Evolutionary conservation across 2,329 filamentous ascomycete species (phyloP).

Genomic region (Neonectria punicea): DNA sequence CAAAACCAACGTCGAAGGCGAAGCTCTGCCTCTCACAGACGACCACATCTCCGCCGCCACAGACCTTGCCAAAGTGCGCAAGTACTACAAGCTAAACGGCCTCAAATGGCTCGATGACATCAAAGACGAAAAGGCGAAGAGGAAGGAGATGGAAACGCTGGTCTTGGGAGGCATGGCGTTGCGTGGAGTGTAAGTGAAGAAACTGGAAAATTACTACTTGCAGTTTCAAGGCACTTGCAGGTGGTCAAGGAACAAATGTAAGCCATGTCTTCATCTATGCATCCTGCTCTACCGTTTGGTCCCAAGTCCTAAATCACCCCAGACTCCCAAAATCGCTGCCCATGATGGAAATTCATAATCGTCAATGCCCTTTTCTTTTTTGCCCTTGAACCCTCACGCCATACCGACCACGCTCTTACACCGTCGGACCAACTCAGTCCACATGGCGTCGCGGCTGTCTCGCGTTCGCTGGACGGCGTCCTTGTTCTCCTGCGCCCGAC

Average conservation of each 20-base stretch:
- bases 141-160: conserved; percentile 72
- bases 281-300: conserved; percentile 38
- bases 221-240: not conserved
- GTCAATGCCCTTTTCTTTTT: conserved; percentile 29
- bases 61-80: conserved; percentile 77
- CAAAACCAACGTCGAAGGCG: conserved; percentile 68
- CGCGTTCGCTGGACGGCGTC: conserved; percentile 74
- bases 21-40: conserved; percentile 68
- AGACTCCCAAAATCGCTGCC: conserved; percentile 44
- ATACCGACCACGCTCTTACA: conserved; percentile 55
- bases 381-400: conserved; percentile 40
- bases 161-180: conserved; percentile 80
- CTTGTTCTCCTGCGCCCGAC: conserved; percentile 73
- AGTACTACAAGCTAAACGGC: conserved; percentile 85
- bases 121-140: conserved; percentile 55
- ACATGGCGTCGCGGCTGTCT: conserved; percentile 71
- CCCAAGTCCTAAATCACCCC: conserved; percentile 39
- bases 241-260: conserved; percentile 34
- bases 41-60: conserved; percentile 66
- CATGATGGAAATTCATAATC: conserved; percentile 42
- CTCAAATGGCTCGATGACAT: conserved; percentile 61
- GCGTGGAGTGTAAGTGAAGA: conserved; percentile 49
- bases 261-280: conserved; percentile 44
- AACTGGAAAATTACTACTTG: not conserved
- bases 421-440: conserved; percentile 68